These are phyloP conservation scores for Spathaspora boniae DNA, from an alignment of 805 yeast genomes.

Conservation along the genomic window DNA sequence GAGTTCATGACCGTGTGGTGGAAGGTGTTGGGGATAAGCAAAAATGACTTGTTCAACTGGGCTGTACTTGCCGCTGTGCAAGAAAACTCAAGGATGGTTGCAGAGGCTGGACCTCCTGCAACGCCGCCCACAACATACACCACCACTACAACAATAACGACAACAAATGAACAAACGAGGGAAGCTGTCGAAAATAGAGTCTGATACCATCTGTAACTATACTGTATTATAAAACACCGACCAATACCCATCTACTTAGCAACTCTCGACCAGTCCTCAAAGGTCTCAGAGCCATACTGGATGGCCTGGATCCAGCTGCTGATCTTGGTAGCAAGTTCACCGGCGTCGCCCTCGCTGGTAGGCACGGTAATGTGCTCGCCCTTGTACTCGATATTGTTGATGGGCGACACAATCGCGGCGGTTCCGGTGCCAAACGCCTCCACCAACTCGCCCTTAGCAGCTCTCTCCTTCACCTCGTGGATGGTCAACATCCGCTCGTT, in stretches of 20 bases:
- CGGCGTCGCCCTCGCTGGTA: constrained; percentile 70
- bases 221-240: too few species aligned
- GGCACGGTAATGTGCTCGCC: constrained; percentile 77
- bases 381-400: constrained; percentile 78
- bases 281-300: constrained; percentile 83
- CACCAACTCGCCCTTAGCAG: constrained; percentile 75
- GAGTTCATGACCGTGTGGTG: constrained; percentile 42
- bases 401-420: constrained; percentile 95
- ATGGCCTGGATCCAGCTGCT: constrained; percentile 84
- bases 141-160: too few species aligned
- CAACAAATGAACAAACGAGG: too few species aligned
- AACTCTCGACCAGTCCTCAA: constrained; percentile 50
- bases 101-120: constrained; percentile 2
- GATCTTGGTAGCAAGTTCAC: constrained; percentile 72
- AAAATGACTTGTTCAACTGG: constrained; percentile 47
- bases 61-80: constrained; percentile 31
- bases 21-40: constrained; percentile 54
- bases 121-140: too few species aligned
- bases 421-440: constrained; percentile 98
- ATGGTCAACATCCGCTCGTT: constrained; percentile 84
- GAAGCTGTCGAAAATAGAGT: too few species aligned
- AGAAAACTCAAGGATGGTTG: neutral
- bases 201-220: too few species aligned
- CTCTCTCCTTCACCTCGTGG: constrained; percentile 71
- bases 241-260: constrained; percentile 21